Evolutionary conservation across 345 rosid genomes (phyloP).

Genomic region (Rhizophora mangle): DNA sequence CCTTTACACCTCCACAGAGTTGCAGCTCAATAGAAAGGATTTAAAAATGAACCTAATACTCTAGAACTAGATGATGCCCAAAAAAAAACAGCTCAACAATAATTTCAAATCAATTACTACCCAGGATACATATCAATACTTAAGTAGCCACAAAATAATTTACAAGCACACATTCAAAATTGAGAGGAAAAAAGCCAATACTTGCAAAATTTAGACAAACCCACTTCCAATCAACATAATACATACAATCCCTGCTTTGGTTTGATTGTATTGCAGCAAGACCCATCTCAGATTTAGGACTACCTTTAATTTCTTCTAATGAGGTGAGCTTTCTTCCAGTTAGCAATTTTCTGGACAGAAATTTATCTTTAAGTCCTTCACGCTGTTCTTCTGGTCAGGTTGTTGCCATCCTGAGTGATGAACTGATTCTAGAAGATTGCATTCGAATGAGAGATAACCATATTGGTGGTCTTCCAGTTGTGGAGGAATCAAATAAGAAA

Average conservation of each 20-base stretch:
- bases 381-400: constrained; percentile 38
- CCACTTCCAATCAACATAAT: constrained; percentile 22
- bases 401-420: constrained; percentile 51
- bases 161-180: neutral
- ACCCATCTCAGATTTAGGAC: constrained; percentile 69
- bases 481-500: constrained; percentile 42
- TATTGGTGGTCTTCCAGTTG: constrained; percentile 83
- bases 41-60: neutral
- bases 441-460: constrained; percentile 64
- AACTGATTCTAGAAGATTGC: constrained; percentile 75
- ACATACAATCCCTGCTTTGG: constrained; percentile 36
- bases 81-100: neutral
- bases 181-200: neutral
- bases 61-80: neutral
- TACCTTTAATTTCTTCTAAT: constrained; percentile 65
- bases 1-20: neutral
- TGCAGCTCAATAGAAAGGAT: too few species aligned
- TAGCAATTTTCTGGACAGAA: neutral
- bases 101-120: constrained; percentile 1
- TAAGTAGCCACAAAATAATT: neutral
- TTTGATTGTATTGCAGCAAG: constrained; percentile 62
- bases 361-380: neutral
- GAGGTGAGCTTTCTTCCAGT: constrained; percentile 37
- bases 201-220: constrained; percentile 11
- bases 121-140: neutral